Percentiles rank a stretch among this genome's conserved stretches.
phyloP scores from a whole-genome alignment of 257 asterid species.

The Anisodus acutangulus region DNA sequence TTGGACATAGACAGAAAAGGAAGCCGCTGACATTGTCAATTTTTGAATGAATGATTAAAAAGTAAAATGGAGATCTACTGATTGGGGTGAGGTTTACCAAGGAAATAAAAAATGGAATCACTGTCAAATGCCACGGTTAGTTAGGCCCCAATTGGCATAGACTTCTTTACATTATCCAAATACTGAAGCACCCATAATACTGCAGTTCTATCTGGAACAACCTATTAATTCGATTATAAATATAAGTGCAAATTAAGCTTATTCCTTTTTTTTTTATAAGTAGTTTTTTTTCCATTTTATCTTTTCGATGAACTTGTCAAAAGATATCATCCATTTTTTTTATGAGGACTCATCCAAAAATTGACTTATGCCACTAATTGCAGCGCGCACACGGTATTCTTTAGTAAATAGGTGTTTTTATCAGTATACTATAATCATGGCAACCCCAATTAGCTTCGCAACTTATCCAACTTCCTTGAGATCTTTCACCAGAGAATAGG shows the following conservation, averaged over 20 bases:
- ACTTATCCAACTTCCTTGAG: background rate
- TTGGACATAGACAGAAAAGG: background rate
- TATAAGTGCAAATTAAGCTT: background rate
- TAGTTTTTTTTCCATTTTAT: background rate
- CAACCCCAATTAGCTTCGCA: background rate
- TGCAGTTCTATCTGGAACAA: background rate
- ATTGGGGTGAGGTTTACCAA: slow-evolving; percentile 3
- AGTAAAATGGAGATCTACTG: slow-evolving; percentile 20
- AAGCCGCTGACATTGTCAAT: background rate
- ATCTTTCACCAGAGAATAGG: background rate
- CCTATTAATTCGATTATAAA: background rate
- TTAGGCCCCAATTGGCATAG: background rate
- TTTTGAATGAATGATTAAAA: background rate
- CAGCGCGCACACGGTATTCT: too few relatives aligned
- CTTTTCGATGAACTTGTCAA: background rate
- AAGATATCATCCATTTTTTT: background rate
- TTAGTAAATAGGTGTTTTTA: background rate
- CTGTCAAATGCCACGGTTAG: background rate
- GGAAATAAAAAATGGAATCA: background rate
- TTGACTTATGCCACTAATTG: too few relatives aligned
- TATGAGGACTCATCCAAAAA: too few relatives aligned
- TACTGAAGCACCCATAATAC: background rate
- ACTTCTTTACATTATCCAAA: slow-evolving; percentile 1
- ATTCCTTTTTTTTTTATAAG: too few relatives aligned
- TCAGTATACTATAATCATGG: background rate